Conservation (phyloP, 305 asterid genomes). For the Fraxinus platypoda region DNA sequence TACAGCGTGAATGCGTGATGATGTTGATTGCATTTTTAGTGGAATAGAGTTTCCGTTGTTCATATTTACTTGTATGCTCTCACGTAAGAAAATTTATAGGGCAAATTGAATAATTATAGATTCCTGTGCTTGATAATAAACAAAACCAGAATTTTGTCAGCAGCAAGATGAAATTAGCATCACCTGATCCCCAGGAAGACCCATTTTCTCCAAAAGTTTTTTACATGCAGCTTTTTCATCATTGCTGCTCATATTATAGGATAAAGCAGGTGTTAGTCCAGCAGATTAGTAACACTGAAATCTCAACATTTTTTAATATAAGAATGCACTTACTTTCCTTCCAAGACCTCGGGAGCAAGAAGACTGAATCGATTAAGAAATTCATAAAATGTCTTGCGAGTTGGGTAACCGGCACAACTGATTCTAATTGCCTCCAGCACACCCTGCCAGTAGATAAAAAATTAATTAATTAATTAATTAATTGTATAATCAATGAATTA, state of each 20-base stretch:
- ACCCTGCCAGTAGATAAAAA: constrained; percentile 54
- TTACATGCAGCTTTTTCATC: constrained; percentile 71
- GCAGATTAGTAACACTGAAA: constrained; percentile 23
- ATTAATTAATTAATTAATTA: not conserved
- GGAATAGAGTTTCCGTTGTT: not conserved
- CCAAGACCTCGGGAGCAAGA: constrained; percentile 88
- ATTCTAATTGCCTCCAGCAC: constrained; percentile 92
- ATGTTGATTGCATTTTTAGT: not conserved
- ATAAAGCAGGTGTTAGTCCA: constrained; percentile 23
- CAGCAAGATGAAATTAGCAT: constrained; percentile 11
- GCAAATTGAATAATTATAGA: constrained; percentile 15
- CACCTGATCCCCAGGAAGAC: constrained; percentile 82
- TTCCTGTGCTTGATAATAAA: constrained; percentile 8
- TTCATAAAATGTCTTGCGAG: constrained; percentile 83
- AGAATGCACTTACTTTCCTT: constrained; percentile 65
- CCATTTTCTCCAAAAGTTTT: constrained; percentile 70
- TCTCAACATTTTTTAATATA: constrained; percentile 8
- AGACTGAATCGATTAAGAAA: constrained; percentile 80
- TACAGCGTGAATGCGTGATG: constrained; percentile 13
- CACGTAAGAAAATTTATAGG: not conserved
- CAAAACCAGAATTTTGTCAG: not conserved
- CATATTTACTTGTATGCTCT: not conserved
- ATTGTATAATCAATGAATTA: constrained; percentile 13
- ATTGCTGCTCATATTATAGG: constrained; percentile 41
- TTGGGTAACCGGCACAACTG: constrained; percentile 96